These are phyloP conservation scores for Hypoxylon sp. DNA, from an alignment of 2,329 filamentous ascomycete species.

Conservation along the genomic window DNA sequence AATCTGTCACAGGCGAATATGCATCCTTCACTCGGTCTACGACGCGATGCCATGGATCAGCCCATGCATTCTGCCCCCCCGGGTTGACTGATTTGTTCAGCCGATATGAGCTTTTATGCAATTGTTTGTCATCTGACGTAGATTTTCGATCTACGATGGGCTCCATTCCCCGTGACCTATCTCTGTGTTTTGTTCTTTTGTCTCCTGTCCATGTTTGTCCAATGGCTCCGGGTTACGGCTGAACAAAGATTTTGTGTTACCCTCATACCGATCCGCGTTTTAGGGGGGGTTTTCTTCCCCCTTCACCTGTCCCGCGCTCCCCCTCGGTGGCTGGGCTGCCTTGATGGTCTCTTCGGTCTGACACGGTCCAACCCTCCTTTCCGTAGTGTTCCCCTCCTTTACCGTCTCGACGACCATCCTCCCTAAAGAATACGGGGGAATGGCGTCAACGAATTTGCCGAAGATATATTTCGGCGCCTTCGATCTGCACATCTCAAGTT, in stretches of 20 bases:
- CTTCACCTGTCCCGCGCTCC: constrained; percentile 41
- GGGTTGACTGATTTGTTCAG: constrained; percentile 48
- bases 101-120: constrained; percentile 48
- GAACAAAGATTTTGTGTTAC: constrained; percentile 44
- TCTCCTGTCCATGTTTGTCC: constrained; percentile 37
- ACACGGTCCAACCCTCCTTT: constrained; percentile 46
- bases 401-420: constrained; percentile 25
- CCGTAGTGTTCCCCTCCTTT: constrained; percentile 36
- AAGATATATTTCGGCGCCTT: constrained; percentile 38
- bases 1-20: constrained; percentile 48
- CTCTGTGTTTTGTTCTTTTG: constrained; percentile 17
- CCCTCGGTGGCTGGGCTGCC: constrained; percentile 42
- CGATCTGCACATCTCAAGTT: constrained; percentile 42
- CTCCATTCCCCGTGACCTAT: constrained; percentile 42
- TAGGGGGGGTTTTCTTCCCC: constrained; percentile 27
- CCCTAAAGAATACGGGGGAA: constrained; percentile 26
- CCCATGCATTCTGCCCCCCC: constrained; percentile 44
- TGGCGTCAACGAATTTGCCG: constrained; percentile 43
- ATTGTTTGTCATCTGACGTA: constrained; percentile 48
- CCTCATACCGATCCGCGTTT: constrained; percentile 43
- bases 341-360: constrained; percentile 44
- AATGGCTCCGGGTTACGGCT: constrained; percentile 43
- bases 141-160: constrained; percentile 42
- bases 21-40: constrained; percentile 48
- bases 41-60: constrained; percentile 46